Evolutionary conservation across 768 basidiomycete species (phyloP).

Genomic region (Termitomyces sp.): DNA sequence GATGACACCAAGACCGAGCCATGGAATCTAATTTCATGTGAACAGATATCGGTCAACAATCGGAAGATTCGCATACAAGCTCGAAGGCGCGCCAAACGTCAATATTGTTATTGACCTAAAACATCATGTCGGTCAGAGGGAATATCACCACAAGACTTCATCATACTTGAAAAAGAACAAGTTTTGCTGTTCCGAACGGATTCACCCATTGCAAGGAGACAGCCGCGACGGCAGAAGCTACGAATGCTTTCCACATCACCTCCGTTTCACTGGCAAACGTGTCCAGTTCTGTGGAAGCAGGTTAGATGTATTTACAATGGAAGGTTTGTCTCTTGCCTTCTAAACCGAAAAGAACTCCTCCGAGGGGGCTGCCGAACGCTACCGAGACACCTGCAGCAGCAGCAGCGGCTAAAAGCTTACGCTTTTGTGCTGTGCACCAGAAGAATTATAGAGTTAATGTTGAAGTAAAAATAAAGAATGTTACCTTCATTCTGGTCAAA

Average conservation of each 20-base stretch:
- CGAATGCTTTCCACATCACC: conserved; percentile 85
- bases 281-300: conserved; percentile 44
- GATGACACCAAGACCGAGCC: conserved; percentile 56
- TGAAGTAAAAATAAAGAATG: conserved; percentile 1
- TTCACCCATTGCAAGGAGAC: conserved; percentile 81
- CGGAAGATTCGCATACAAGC: conserved; percentile 37
- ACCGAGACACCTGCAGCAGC: conserved; percentile 86
- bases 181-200: conserved; percentile 80
- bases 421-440: conserved; percentile 55
- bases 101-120: conserved; percentile 50
- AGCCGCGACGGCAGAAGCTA: conserved; percentile 82
- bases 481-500: conserved; percentile 76
- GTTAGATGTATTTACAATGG: not conserved
- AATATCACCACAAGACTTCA: not conserved
- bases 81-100: conserved; percentile 72
- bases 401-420: conserved; percentile 76
- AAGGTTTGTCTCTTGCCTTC: conserved; percentile 40
- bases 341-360: conserved; percentile 81
- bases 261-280: conserved; percentile 69
- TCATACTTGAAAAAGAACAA: conserved; percentile 71
- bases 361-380: conserved; percentile 83
- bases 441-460: not conserved
- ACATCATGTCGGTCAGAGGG: not conserved
- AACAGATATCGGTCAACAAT: not conserved
- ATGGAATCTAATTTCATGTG: conserved; percentile 49